phyloP scores from a whole-genome alignment of 371 early-diverging fungal species.

The Mortierella sp. region DNA sequence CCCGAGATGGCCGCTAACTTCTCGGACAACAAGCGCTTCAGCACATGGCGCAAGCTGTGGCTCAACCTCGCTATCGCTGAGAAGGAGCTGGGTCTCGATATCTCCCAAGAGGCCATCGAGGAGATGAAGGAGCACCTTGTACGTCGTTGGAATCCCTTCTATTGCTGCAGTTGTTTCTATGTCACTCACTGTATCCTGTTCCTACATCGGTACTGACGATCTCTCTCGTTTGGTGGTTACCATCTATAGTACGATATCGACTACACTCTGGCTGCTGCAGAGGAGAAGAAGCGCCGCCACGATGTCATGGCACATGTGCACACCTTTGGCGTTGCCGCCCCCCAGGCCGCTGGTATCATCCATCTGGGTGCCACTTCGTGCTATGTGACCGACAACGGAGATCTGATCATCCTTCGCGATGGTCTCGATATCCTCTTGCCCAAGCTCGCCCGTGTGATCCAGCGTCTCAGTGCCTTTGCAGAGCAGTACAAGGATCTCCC shows the following conservation, averaged over 20 bases:
- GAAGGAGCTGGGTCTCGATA: conserved; percentile 91
- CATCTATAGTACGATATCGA: conserved; percentile 80
- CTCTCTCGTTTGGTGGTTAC: not conserved
- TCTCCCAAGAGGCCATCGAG: conserved; percentile 87
- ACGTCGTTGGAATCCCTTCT: conserved; percentile 6
- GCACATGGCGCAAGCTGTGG: conserved; percentile 97
- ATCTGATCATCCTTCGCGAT: conserved; percentile 94
- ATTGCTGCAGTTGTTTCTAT: not conserved
- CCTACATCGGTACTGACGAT: too few species aligned
- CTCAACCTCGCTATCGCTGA: conserved; percentile 93
- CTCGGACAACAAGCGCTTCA: conserved; percentile 92
- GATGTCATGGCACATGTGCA: conserved; percentile 99
- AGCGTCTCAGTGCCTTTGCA: conserved; percentile 85
- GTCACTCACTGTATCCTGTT: not conserved
- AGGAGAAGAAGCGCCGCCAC: conserved; percentile 95
- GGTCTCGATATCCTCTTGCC: conserved; percentile 91
- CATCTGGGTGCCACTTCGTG: conserved; percentile 98
- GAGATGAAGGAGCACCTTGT: conserved; percentile 91
- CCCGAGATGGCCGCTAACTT: conserved; percentile 97
- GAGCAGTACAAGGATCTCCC: conserved; percentile 85
- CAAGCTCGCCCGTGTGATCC: conserved; percentile 87
- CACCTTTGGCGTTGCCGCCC: conserved; percentile 92
- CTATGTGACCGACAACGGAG: conserved; percentile 97
- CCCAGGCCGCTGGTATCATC: conserved; percentile 94
- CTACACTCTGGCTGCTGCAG: conserved; percentile 87